Evolutionary conservation across 176 grass and related monocot species (phyloP).

Genomic region (maize (Zea mays)): Zm-B73-REFERENCE-NAM-5.0 NC_050097.1:6222001-6222500

Average conservation of each 20-base stretch:
- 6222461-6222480: no score
- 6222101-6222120: not conserved
- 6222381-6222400: not conserved
- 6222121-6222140: not conserved
- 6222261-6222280: not conserved
- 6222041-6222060: not conserved
- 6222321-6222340: not conserved
- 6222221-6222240: slow-evolving; percentile 13
- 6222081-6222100: not conserved
- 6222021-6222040: not conserved
- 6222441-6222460: not conserved
- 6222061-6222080: not conserved
- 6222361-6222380: not conserved
- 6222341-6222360: no score
- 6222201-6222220: not conserved
- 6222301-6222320: slow-evolving; percentile 5
- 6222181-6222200: not conserved
- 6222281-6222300: not conserved
- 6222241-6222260: not conserved
- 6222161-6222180: not conserved
- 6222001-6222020: not conserved
- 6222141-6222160: not conserved
- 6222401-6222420: not conserved
- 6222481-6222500: not conserved
- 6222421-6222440: not conserved